A percentile compares a stretch with the other conserved stretches of the same genome.
phyloP scores from a whole-genome alignment of 306 rosid species.

The Casuarina cunninghamiana region DNA sequence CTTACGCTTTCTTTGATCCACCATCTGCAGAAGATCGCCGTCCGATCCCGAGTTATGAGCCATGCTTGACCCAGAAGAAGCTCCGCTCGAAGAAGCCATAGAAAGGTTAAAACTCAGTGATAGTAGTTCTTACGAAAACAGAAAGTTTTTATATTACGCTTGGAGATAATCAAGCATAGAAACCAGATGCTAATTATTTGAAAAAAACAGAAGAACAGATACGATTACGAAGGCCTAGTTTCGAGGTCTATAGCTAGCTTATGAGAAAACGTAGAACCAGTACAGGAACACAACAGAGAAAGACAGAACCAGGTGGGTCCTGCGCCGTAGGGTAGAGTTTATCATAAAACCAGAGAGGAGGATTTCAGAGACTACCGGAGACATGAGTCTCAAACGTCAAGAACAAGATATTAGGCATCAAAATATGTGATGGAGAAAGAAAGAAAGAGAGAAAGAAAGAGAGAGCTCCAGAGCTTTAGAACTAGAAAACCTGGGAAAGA shows the following conservation, averaged over 20 bases:
- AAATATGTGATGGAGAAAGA: constrained; percentile 1
- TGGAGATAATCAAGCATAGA: background rate
- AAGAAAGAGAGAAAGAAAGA: constrained; percentile 7
- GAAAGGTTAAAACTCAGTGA: background rate
- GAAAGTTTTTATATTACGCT: background rate
- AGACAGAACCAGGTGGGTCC: constrained; percentile 80
- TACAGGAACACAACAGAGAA: constrained; percentile 94
- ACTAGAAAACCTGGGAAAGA: background rate
- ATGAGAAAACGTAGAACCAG: constrained; percentile 85
- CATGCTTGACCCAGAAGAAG: constrained; percentile 45
- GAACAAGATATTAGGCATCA: constrained; percentile 26
- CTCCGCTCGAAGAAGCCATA: constrained; percentile 48
- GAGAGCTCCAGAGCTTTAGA: constrained; percentile 24
- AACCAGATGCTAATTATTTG: constrained; percentile 1
- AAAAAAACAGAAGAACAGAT: background rate
- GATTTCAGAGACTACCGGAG: constrained; percentile 68
- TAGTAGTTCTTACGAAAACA: background rate
- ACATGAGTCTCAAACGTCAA: constrained; percentile 49
- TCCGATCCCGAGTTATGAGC: constrained; percentile 56
- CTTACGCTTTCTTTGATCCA: constrained; percentile 77
- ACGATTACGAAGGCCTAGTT: background rate
- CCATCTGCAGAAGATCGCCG: constrained; percentile 41
- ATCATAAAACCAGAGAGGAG: constrained; percentile 67
- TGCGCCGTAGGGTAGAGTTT: constrained; percentile 65
- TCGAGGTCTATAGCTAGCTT: constrained; percentile 27